Percentiles rank a stretch among this genome's conserved stretches.
Evolutionary conservation across 2,329 filamentous ascomycete genomes (phyloP).

Genomic region (Beauveria caledonica): DNA sequence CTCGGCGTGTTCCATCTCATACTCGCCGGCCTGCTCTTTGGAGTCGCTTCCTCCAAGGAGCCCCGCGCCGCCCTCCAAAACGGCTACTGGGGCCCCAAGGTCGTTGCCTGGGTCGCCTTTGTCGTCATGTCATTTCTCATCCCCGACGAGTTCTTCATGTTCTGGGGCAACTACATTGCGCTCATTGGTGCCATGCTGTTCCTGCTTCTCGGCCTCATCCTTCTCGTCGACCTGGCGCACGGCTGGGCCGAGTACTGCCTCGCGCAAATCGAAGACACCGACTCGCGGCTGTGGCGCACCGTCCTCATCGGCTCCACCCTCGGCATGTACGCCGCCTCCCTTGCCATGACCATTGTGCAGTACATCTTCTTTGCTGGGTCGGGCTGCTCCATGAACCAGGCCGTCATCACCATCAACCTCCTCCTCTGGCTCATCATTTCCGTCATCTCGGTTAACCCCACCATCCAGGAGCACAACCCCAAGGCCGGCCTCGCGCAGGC

Average conservation of each 20-base stretch:
- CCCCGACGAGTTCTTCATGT: constrained; percentile 86
- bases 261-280: constrained; percentile 81
- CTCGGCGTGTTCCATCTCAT: constrained; percentile 89
- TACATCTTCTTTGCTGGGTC: constrained; percentile 87
- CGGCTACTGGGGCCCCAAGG: constrained; percentile 97
- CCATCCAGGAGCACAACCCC: constrained; percentile 83
- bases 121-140: constrained; percentile 93
- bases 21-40: constrained; percentile 75
- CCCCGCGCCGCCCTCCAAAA: constrained; percentile 86
- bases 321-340: constrained; percentile 83
- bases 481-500: constrained; percentile 94
- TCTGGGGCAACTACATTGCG: constrained; percentile 92
- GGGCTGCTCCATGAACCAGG: constrained; percentile 91
- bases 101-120: constrained; percentile 79
- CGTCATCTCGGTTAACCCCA: constrained; percentile 78
- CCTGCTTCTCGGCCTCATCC: constrained; percentile 81
- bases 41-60: constrained; percentile 79
- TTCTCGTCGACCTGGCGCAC: constrained; percentile 91
- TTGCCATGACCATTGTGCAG: constrained; percentile 93
- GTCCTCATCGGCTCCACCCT: constrained; percentile 87
- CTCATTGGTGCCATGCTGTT: constrained; percentile 87
- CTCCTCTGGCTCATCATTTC: constrained; percentile 75
- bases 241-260: constrained; percentile 97
- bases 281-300: constrained; percentile 76
- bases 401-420: constrained; percentile 90